phyloP scores from a whole-genome alignment of 2,329 filamentous ascomycete genomes.

The Elsinoe ampelina region DNA sequence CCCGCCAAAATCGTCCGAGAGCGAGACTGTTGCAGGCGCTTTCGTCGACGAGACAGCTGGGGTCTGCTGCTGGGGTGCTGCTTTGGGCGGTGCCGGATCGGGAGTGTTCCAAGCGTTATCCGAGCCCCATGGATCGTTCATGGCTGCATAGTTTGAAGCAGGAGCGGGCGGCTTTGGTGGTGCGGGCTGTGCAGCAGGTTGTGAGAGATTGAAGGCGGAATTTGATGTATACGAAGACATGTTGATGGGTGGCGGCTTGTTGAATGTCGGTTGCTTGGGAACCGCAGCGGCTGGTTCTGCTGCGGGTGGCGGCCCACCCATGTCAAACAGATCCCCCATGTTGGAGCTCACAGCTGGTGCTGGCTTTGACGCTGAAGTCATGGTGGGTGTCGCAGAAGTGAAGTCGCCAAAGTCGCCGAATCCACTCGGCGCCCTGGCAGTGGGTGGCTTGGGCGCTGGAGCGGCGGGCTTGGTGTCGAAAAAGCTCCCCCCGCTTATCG shows the following conservation, averaged over 20 bases:
- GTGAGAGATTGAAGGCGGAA: conserved; percentile 77
- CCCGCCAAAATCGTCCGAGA: conserved; percentile 52
- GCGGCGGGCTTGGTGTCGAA: conserved; percentile 57
- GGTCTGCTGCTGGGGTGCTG: conserved; percentile 27
- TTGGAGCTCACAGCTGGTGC: conserved; percentile 38
- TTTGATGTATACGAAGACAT: conserved; percentile 34
- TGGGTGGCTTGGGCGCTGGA: conserved; percentile 26
- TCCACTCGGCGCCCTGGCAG: conserved; percentile 46
- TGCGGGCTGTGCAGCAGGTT: conserved; percentile 33
- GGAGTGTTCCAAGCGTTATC: conserved; percentile 73
- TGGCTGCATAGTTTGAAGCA: conserved; percentile 32
- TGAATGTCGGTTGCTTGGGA: conserved; percentile 23
- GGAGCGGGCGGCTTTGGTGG: conserved; percentile 26
- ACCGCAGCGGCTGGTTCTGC: conserved; percentile 33
- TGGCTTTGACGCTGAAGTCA: conserved; percentile 32
- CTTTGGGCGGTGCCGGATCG: conserved; percentile 38
- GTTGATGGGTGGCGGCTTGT: conserved; percentile 27
- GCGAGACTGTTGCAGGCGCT: conserved; percentile 36
- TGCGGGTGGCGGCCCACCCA: conserved; percentile 41
- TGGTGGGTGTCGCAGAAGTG: conserved; percentile 52
- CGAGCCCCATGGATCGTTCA: conserved; percentile 69
- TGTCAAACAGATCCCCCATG: conserved; percentile 73
- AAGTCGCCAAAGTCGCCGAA: conserved; percentile 46
- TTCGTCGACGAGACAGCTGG: conserved; percentile 29
- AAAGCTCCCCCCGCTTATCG: conserved; percentile 65